A percentile compares a stretch with the other conserved stretches of the same genome.
phyloP scores from a whole-genome alignment of 768 basidiomycete genomes.

The Agaricus blazei region DNA sequence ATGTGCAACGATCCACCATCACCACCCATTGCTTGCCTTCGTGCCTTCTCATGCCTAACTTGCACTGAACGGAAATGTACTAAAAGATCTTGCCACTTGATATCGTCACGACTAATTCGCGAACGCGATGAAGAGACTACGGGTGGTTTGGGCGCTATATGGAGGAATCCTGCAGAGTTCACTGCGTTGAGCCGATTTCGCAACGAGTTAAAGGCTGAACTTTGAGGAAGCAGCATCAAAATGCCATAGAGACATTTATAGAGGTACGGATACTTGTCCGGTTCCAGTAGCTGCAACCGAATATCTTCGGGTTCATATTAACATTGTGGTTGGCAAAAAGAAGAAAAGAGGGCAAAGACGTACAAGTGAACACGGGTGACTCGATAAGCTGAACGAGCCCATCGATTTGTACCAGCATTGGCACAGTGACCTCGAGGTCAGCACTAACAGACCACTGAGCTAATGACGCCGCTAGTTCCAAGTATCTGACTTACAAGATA shows the following conservation, averaged over 20 bases:
- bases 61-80: slow-evolving; percentile 90
- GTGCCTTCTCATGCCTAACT: slow-evolving; percentile 85
- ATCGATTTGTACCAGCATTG: slow-evolving; percentile 92
- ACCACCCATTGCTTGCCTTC: slow-evolving; percentile 68
- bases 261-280: slow-evolving; percentile 92
- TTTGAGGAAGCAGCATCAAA: slow-evolving; percentile 95
- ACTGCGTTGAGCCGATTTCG: slow-evolving; percentile 93
- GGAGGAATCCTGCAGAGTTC: slow-evolving; percentile 90
- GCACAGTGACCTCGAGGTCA: slow-evolving; percentile 94
- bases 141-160: slow-evolving; percentile 75
- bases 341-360: slow-evolving; percentile 17
- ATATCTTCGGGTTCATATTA: slow-evolving; percentile 41
- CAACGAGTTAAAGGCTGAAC: slow-evolving; percentile 91
- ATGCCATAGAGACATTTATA: slow-evolving; percentile 98
- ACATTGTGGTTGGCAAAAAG: background rate
- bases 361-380: slow-evolving; percentile 97
- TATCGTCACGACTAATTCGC: slow-evolving; percentile 80
- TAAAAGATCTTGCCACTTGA: slow-evolving; percentile 96
- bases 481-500: slow-evolving; percentile 65
- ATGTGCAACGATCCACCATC: slow-evolving; percentile 54
- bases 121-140: slow-evolving; percentile 51
- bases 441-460: slow-evolving; percentile 47
- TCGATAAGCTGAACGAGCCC: slow-evolving; percentile 98
- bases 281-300: slow-evolving; percentile 92
- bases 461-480: background rate